Base-by-base conservation (phyloP, 371 early-diverging fungal genomes). In the Circinella umbellata region DNA sequence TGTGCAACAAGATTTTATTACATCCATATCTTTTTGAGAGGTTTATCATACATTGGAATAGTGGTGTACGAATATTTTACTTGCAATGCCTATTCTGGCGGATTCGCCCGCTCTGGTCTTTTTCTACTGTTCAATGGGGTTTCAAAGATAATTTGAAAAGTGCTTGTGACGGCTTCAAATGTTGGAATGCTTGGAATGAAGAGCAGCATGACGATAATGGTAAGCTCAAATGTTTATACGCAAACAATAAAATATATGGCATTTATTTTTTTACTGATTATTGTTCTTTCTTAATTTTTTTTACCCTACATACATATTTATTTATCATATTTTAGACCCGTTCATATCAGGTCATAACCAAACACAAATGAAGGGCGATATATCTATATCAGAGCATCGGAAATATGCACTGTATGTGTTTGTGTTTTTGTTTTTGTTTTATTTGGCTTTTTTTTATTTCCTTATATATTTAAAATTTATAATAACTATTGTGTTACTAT, bases 21-120 rank as follows among this genome's bases (percentile, higher is more conserved):
- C 72, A 73, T 2, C 79, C 84, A 0, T 68, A 64, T 9, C 75
- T 82, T 8, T 85, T 88, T 71, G 89, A 87, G 48, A 77, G 82
- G 37, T 71, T 86, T 11, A 76, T 86, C 38, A 66, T 85, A 11
- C 89, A 88, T 55, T 88, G 89, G 89, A 78, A 82, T n/a, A 73
- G 78, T 20, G 82, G 84, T 66, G 86, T 88, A 13, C 84, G 87
- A 1, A 62, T 81, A 13, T 86, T 84, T 67, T 88, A 78, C 64
- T 69, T 87, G 63, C 67, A 85, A n/a, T 80, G 80, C 39, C 68
- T 88, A 20, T 76, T 86, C 27, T 87, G 86, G 86, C 77, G 84
- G 46, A 78, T 88, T 18, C 81, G 79, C 6, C 72, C 73, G 1
- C 69, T 81, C 4, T 77, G 79, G 76, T 47, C 68, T 0, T 61